Base-by-base conservation (phyloP, 805 yeast genomes). In the Candida multigemmis region DNA sequence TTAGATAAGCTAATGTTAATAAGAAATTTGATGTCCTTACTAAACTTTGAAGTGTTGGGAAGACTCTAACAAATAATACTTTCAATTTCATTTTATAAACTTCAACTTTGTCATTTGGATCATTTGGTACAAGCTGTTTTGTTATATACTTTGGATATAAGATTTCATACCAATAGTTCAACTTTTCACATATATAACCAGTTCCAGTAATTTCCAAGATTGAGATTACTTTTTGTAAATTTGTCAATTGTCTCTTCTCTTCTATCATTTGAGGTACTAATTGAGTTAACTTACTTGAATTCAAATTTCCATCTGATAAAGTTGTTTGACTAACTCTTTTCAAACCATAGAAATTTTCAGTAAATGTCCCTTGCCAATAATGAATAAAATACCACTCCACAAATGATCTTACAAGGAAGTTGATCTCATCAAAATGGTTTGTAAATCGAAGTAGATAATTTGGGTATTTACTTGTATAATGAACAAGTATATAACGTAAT, bases 271-370 rank as follows among this genome's bases (percentile, higher is more conserved):
- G 50, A 13, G 59, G 70, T 21, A 44, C 60, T 31, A 46, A 42
- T 40, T 44, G 68, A 10, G 52, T 51, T 31, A 61, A 36, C 31
- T 50, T 60, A 15, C 50, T 35, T 22, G 45, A 38, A 28, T 53
- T 49, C 26, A 49, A 57, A 25, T 49, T 45, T 5, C 30, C 16
- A 23, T 43, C 36, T 1, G 61, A 42, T 11, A 59, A 40, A 3
- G 56, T 57, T 0, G 63, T 57, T 27, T 44, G 50, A 31, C 53
- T 55, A 16, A 69, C 68, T 25, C 94, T 61, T 44, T 85, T 85
- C 36, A 89, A 54, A 2, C 96, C 97, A 46, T 89, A 89, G 46
- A 89, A 89, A 45, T 82, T 81, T 49, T 89, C 96, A 1, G 94
- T 84, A 43, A 89, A 84, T 2, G 91, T 73, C 0, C 93, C 73